Evolutionary conservation across 2,329 filamentous ascomycete species (phyloP), one percentile per base, ranked within the genome.

Genomic region (Ceratocystis destructans): DNA sequence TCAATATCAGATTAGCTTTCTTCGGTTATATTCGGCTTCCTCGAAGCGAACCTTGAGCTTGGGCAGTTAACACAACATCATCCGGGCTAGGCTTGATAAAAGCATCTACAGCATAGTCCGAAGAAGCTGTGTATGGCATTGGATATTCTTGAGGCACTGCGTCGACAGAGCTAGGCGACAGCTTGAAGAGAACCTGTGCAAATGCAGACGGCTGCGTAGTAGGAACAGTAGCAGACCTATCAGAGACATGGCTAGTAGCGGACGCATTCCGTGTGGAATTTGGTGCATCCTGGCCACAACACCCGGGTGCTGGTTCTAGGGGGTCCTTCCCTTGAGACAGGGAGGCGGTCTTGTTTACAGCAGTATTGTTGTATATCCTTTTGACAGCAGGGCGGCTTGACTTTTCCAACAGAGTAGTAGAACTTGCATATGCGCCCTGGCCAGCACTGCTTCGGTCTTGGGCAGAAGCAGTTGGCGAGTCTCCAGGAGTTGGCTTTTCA

Each of bases 81-180:
- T 97, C 92, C 71, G 92, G 92, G 76, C 92, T 96, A 66, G 93
- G 92, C 74, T 85, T 84, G 79, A 87, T 80, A 77, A 96, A 96
- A 68, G 86, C 83, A 73, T 84, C 79, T 72, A 79, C 73, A 76
- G 79, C 73, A 74, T 79, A 79, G 66, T 77, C 75, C 37, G 79
- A 75, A 50, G 79, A 79, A 15, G 76, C 76, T 70, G 79, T 76
- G 68, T 83, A 83, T 64, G 82, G 81, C 72, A 83, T 76, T 53
- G 76, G 70, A 67, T 76, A 77, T 15, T 72, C 71, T 25, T 74
- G 73, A 17, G 71, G 70, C 59, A 69, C 69, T 63, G 68, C 65
- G 64, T 70, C 67, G 41, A 57, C 53, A 41, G 69, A 66, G 62
- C 69, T 68, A 22, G 72, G 69, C 67, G 71, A 68, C 72, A 78